Evolutionary conservation across 1,284 basidiomycete genomes (phyloP).

Genomic region (Pseudozyma flocculosa): DNA sequence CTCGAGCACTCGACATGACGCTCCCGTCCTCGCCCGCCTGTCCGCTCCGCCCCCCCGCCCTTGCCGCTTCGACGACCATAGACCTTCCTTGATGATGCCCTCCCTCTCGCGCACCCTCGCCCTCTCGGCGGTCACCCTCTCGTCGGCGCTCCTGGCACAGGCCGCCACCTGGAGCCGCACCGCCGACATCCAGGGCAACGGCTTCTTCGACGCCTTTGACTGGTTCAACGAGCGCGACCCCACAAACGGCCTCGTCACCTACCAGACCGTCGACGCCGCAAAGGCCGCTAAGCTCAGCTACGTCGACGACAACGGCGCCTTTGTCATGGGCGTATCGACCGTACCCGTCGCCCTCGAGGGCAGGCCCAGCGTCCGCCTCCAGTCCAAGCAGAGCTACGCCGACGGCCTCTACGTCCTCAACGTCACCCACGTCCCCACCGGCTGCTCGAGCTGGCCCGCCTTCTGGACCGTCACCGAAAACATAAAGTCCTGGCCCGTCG

Average conservation of each 20-base stretch:
- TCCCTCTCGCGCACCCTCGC: no score
- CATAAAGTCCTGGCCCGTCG: conserved; percentile 39
- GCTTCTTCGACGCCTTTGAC: conserved; percentile 42
- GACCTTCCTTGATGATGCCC: no score
- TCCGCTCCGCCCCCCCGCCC: no score
- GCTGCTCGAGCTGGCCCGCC: conserved; percentile 55
- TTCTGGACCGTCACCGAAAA: conserved; percentile 54
- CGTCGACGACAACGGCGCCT: conserved; percentile 33
- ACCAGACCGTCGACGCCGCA: conserved; percentile 26
- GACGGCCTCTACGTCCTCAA: conserved; percentile 55
- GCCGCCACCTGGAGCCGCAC: conserved; percentile 33
- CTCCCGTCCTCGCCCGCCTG: no score
- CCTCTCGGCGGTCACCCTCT: no score
- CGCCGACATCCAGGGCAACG: conserved; percentile 18
- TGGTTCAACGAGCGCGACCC: conserved; percentile 45
- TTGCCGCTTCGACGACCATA: no score
- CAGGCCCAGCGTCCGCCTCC: conserved; percentile 45
- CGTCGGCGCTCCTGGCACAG: not conserved
- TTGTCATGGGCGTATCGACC: conserved; percentile 50
- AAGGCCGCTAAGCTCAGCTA: conserved; percentile 42
- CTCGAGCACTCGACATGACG: no score
- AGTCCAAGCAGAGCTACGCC: conserved; percentile 39
- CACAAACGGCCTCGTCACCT: conserved; percentile 51
- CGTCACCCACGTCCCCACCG: conserved; percentile 46
- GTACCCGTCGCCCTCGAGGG: conserved; percentile 23